Percentiles rank a stretch among this genome's conserved stretches.
phyloP scores from a whole-genome alignment of 352 stramenopile genomes.

The Pythium grandisporangium region DNA sequence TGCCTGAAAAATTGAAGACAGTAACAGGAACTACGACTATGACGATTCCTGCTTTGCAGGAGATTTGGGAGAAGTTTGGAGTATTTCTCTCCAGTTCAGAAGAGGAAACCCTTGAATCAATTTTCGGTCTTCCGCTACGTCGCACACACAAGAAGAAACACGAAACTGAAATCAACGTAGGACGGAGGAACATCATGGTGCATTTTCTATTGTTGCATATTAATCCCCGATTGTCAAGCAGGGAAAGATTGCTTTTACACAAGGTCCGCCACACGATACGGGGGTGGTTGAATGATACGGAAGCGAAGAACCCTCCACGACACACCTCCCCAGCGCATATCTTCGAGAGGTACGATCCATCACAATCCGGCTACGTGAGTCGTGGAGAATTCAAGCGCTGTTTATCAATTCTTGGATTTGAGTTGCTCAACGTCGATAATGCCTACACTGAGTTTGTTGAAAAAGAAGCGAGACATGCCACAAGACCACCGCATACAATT shows the following conservation, averaged over 20 bases:
- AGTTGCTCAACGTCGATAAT: slow-evolving; percentile 52
- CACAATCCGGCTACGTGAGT: slow-evolving; percentile 28
- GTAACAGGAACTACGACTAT: background rate
- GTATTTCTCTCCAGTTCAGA: slow-evolving; percentile 10
- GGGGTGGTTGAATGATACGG: slow-evolving; percentile 18
- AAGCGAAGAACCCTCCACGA: slow-evolving; percentile 11
- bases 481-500: too few relatives aligned
- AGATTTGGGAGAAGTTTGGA: slow-evolving; percentile 9
- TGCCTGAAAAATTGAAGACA: background rate
- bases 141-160: background rate
- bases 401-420: slow-evolving; percentile 48
- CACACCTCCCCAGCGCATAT: slow-evolving; percentile 16
- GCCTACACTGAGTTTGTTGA: slow-evolving; percentile 35
- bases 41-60: background rate
- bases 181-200: slow-evolving; percentile 15
- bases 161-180: background rate
- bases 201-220: slow-evolving; percentile 49
- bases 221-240: slow-evolving; percentile 39
- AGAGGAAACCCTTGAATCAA: slow-evolving; percentile 7
- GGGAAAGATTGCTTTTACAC: slow-evolving; percentile 41
- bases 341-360: slow-evolving; percentile 53
- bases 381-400: slow-evolving; percentile 60
- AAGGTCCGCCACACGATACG: slow-evolving; percentile 53
- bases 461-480: too few relatives aligned
- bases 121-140: background rate